These are phyloP conservation scores for Trypethelium eluteriae DNA, from an alignment of 495 filamentous ascomycete species.

Conservation along the genomic window DNA sequence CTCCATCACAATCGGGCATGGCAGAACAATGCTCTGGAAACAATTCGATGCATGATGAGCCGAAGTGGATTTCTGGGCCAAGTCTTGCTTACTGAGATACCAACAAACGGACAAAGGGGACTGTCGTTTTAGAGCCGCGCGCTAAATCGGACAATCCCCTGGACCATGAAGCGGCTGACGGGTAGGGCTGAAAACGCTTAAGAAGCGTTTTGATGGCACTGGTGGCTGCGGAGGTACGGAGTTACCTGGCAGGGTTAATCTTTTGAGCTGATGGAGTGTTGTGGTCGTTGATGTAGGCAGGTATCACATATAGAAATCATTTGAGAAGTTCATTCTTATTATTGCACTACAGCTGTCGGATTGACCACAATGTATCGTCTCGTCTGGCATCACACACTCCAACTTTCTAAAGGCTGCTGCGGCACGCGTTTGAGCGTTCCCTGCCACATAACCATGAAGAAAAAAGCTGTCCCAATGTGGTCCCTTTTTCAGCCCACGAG, in stretches of 20 bases:
- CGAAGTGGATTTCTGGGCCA: not conserved
- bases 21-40: not conserved
- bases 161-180: not conserved
- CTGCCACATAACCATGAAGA: not conserved
- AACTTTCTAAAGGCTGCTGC: not conserved
- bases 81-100: not conserved
- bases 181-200: not conserved
- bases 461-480: not conserved
- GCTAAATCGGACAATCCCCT: not conserved
- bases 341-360: constrained; percentile 5
- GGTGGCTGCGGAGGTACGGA: too few species aligned
- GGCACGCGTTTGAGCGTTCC: not conserved
- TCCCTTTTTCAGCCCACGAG: not conserved
- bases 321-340: not conserved
- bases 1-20: not conserved
- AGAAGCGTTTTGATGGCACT: too few species aligned
- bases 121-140: not conserved
- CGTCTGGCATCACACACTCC: not conserved
- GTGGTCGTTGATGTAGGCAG: not conserved
- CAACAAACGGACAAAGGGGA: not conserved
- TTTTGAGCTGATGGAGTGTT: too few species aligned
- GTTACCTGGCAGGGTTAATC: too few species aligned
- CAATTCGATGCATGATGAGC: not conserved
- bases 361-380: not conserved
- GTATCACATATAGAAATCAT: not conserved